These are phyloP conservation scores for Paraconiothyrium sp. DNA, from an alignment of 2,329 filamentous ascomycete genomes.

Conservation along the genomic window DNA sequence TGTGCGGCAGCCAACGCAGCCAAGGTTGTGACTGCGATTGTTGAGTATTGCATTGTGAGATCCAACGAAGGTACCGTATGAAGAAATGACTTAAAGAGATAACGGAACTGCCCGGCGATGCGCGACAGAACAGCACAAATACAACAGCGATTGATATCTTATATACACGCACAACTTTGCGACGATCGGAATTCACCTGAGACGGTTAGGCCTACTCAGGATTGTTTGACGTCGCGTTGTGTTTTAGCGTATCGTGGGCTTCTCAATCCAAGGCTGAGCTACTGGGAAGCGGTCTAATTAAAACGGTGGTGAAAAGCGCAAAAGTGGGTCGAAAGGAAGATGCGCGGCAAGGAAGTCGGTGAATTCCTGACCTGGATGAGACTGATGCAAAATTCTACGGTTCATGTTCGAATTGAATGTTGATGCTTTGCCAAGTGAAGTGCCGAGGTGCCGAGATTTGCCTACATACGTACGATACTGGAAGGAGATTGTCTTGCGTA, in stretches of 20 bases:
- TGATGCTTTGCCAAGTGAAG: conserved; percentile 2
- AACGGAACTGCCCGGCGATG: neutral
- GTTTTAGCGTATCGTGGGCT: neutral
- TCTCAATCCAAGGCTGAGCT: too few species aligned
- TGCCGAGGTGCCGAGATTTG: neutral
- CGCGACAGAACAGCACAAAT: too few species aligned
- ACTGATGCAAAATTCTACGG: too few species aligned
- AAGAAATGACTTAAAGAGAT: neutral
- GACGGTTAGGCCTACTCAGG: neutral
- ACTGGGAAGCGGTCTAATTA: too few species aligned
- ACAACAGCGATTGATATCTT: neutral
- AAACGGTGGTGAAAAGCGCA: too few species aligned
- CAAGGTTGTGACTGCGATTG: neutral
- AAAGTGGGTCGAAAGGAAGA: too few species aligned
- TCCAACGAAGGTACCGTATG: neutral
- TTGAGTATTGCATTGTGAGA: conserved; percentile 4
- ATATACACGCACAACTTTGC: neutral
- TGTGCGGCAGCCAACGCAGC: neutral
- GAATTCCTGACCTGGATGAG: too few species aligned
- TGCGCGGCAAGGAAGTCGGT: too few species aligned
- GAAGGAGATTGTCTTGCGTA: too few species aligned
- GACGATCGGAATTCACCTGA: conserved; percentile 2
- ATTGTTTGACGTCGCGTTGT: neutral
- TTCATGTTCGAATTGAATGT: neutral
- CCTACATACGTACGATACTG: too few species aligned